These are phyloP conservation scores for Phlyctochytrium planicorne DNA, from an alignment of 192 early-diverging fungal species.

Conservation along the genomic window DNA sequence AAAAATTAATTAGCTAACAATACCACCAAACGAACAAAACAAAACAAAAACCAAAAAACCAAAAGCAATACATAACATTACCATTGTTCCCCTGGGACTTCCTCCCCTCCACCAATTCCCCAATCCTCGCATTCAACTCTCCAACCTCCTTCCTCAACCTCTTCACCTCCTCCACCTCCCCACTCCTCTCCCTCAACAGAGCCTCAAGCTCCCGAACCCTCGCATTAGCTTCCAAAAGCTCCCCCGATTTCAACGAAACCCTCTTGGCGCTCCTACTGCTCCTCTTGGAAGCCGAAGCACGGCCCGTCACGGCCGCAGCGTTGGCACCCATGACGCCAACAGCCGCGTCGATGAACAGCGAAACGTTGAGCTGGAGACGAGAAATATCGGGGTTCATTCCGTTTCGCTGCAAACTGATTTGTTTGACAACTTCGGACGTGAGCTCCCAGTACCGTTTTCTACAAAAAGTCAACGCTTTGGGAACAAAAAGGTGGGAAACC, in stretches of 20 bases:
- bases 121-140: neutral
- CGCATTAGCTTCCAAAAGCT: neutral
- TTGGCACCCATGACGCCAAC: neutral
- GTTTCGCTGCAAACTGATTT: constrained; percentile 21
- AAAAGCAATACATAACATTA: neutral
- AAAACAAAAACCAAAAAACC: too few species aligned
- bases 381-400: constrained; percentile 15
- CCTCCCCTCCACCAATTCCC: neutral
- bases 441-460: constrained; percentile 31
- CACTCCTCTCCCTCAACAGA: neutral
- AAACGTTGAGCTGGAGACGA: constrained; percentile 17
- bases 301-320: neutral
- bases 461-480: neutral
- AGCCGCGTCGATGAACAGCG: neutral
- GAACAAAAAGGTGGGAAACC: neutral
- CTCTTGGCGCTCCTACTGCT: neutral
- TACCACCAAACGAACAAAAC: too few species aligned
- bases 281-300: neutral
- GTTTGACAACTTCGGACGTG: neutral
- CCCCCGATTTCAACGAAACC: too few species aligned
- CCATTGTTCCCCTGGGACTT: neutral
- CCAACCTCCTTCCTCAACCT: constrained; percentile 5
- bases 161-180: neutral
- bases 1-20: too few species aligned
- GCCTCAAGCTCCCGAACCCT: neutral